A percentile compares a stretch with the other conserved stretches of the same genome.
phyloP scores from a whole-genome alignment of 2,329 filamentous ascomycete genomes.

The Rosellinia necatrix region DNA sequence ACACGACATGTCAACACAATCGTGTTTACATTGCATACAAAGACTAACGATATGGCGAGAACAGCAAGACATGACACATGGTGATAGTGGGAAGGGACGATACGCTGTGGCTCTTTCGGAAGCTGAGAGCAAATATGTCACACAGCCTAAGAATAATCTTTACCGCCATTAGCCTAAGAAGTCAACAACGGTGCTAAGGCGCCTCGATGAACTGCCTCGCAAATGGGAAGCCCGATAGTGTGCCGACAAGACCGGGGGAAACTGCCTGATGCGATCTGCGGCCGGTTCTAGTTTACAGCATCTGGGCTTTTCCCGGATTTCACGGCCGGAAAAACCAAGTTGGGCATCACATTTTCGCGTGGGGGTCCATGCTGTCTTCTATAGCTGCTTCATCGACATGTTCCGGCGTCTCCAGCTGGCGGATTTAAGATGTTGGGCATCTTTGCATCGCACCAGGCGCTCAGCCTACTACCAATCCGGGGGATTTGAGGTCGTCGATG shows the following conservation, averaged over 20 bases:
- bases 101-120: neutral
- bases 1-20: constrained; percentile 55
- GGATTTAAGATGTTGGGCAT: constrained; percentile 12
- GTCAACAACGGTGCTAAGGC: neutral
- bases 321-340: neutral
- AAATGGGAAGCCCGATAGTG: neutral
- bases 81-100: neutral
- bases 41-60: neutral
- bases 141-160: neutral
- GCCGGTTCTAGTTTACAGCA: neutral
- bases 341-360: constrained; percentile 5
- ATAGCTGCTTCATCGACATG: neutral
- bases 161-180: constrained; percentile 8
- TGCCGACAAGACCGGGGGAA: neutral
- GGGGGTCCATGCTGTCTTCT: constrained; percentile 5
- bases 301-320: neutral
- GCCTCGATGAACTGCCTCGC: neutral
- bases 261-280: neutral
- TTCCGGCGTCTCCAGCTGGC: neutral
- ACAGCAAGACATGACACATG: neutral
- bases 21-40: constrained; percentile 52
- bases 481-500: neutral
- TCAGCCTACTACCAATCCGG: neutral
- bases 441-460: constrained; percentile 4
- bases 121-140: neutral